Percentiles rank a stretch among this genome's conserved stretches.
These are phyloP conservation scores for Periconia sp. DNA, from an alignment of 2,329 filamentous ascomycete species.

Conservation along the genomic window DNA sequence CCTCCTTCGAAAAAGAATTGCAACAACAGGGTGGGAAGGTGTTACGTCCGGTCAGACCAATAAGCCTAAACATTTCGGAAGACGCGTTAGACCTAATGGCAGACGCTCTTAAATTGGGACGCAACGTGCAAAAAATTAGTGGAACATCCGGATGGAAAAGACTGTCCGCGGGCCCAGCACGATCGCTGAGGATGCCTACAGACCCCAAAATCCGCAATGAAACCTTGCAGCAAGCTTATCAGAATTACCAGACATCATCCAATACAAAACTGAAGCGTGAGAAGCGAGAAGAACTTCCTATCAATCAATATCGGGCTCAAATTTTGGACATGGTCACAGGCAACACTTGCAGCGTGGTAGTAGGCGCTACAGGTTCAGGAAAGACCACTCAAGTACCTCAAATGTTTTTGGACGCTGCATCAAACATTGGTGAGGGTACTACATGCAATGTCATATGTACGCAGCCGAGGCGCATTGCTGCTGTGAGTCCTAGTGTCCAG, in stretches of 20 bases:
- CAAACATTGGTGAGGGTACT: neutral
- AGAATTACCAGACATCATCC: conserved; percentile 1
- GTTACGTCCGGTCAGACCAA: neutral
- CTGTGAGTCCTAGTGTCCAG: neutral
- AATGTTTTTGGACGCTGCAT: conserved; percentile 6
- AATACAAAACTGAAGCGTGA: neutral
- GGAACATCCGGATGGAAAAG: neutral
- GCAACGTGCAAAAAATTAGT: neutral
- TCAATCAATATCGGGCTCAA: conserved; percentile 2
- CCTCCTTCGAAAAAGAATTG: neutral
- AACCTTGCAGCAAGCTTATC: neutral
- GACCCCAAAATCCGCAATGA: neutral
- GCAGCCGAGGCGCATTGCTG: conserved; percentile 5
- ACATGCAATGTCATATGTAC: conserved; percentile 8
- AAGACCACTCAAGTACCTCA: conserved; percentile 9
- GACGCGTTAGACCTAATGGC: neutral
- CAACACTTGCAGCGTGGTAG: conserved; percentile 1
- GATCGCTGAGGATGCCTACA: neutral
- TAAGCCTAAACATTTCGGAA: neutral
- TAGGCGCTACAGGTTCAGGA: conserved; percentile 5
- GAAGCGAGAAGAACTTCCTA: conserved; percentile 5
- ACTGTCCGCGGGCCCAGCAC: neutral
- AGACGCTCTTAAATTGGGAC: neutral
- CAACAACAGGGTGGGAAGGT: neutral
- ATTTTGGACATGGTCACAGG: conserved; percentile 3